Evolutionary conservation across 1,284 basidiomycete genomes (phyloP), one percentile per base, ranked within the genome.

Genomic region (Violaceomyces palustris): DNA sequence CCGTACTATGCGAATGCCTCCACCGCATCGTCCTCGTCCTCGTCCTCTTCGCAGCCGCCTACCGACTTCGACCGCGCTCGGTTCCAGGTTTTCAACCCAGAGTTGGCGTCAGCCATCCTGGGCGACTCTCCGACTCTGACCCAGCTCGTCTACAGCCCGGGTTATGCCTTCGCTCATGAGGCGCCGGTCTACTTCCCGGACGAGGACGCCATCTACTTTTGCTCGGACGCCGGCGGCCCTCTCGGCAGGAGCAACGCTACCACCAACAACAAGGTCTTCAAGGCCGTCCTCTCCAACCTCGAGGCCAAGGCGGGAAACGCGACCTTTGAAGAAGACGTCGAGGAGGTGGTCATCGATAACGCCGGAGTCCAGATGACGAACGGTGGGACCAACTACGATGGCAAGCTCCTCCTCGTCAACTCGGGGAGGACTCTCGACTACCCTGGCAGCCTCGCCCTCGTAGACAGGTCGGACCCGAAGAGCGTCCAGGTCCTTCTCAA

Each of bases 361-460:
- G 25, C 12, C 23, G 19, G 14, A 4, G 38, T 50, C n/a, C 48
- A 50, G 19, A 50, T 50, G 48, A 46, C 36, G 23, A 50, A 50
- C 28, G 84, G 84, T 5, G 83, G 82, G 1, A 84, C 80, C 64
- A 78, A 79, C 25, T 75, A 58, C 52, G 59, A 52, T n/a, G 80
- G 78, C 21, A 76, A 81, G 43, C 72, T 88, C 4, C 69, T 87
- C 11, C 80, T 88, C 42, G 75, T 81, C 39, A 85, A 79, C 24
- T 83, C 83, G 24, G 86, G 86, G 9, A 78, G 83, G 11, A 84
- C 82, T 6, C 57, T 56, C 2, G 65, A 77, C 19, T 72, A 80
- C 10, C 82, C 86, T 3, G 80, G 84, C 7, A 81, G 80, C 2
- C 69, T 88, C 19, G 82, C 79, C 0, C 77, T 83, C 27, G 81